These are phyloP conservation scores for Botryosphaeria dothidea DNA, from an alignment of 2,329 filamentous ascomycete species.

Conservation along the genomic window DNA sequence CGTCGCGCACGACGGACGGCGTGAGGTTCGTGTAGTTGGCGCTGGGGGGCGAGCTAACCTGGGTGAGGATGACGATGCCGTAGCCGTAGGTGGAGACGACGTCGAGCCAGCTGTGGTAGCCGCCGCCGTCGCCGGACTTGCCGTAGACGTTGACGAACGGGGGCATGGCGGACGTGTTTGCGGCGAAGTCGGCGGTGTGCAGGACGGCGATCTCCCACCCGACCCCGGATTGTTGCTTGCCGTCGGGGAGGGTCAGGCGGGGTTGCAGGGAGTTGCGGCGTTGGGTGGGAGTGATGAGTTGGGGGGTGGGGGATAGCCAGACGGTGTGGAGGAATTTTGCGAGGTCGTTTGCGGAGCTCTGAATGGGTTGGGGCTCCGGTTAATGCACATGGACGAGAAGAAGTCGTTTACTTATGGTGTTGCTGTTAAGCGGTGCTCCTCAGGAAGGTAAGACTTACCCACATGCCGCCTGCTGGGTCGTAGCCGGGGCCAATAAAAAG, in stretches of 20 bases:
- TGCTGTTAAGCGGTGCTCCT: not conserved
- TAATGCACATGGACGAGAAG: too few relatives aligned
- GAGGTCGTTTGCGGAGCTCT: slow-evolving; percentile 32
- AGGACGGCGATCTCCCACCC: slow-evolving; percentile 31
- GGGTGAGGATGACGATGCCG: slow-evolving; percentile 27
- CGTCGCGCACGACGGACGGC: slow-evolving; percentile 23
- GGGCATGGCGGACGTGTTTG: slow-evolving; percentile 21
- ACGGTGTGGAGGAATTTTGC: slow-evolving; percentile 28
- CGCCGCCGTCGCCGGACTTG: slow-evolving; percentile 34
- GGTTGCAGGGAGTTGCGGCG: slow-evolving; percentile 30
- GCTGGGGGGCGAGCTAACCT: slow-evolving; percentile 2
- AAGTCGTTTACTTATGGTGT: not conserved
- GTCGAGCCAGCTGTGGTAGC: slow-evolving; percentile 35
- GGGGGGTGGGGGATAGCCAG: slow-evolving; percentile 27
- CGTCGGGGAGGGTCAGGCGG: slow-evolving; percentile 27
- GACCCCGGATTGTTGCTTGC: slow-evolving; percentile 30
- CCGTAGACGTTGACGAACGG: slow-evolving; percentile 25
- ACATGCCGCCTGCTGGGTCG: slow-evolving; percentile 34
- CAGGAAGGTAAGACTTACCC: slow-evolving; percentile 16
- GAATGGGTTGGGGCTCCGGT: not conserved
- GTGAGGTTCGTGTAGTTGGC: slow-evolving; percentile 23
- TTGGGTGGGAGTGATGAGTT: slow-evolving; percentile 29
- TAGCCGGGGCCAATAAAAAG: slow-evolving; percentile 31
- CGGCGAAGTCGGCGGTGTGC: slow-evolving; percentile 21
- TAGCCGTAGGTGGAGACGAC: slow-evolving; percentile 33